phyloP scores from a whole-genome alignment of 805 yeast genomes.

The Starmerella tilneyi region DNA sequence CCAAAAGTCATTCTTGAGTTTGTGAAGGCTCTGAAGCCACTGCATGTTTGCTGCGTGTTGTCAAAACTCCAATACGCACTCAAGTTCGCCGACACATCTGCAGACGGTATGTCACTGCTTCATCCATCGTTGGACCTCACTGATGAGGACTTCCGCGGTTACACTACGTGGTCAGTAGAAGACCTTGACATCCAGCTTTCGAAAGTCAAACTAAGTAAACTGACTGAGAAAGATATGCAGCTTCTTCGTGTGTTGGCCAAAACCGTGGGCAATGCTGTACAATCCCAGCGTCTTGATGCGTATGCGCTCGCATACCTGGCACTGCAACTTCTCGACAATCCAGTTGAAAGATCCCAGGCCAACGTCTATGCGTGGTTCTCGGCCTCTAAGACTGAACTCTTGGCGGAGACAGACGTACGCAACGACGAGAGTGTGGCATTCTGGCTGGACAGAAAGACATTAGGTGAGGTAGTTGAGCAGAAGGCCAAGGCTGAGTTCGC shows the following conservation, averaged over 20 bases:
- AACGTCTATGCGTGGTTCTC: slow-evolving; percentile 81
- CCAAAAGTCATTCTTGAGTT: slow-evolving; percentile 79
- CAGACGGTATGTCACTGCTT: neutral
- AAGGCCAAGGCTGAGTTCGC: slow-evolving; percentile 66
- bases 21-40: slow-evolving; percentile 49
- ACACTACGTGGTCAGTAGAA: neutral
- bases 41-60: slow-evolving; percentile 48
- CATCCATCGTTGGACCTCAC: neutral
- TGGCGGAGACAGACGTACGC: slow-evolving; percentile 26
- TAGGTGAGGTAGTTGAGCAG: slow-evolving; percentile 48
- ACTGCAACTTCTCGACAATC: neutral
- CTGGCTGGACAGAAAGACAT: slow-evolving; percentile 49
- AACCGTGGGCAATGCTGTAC: neutral
- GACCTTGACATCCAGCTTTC: neutral
- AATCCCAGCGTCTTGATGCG: slow-evolving; percentile 2
- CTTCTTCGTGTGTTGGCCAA: neutral
- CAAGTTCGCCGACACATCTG: slow-evolving; percentile 7
- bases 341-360: neutral
- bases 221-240: neutral
- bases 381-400: slow-evolving; percentile 62
- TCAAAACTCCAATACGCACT: slow-evolving; percentile 12
- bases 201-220: neutral
- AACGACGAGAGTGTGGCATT: neutral
- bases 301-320: slow-evolving; percentile 6
- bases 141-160: too few species aligned